Evolutionary conservation across 2,329 filamentous ascomycete species (phyloP).

Genomic region (Apiospora malaysiana): DNA sequence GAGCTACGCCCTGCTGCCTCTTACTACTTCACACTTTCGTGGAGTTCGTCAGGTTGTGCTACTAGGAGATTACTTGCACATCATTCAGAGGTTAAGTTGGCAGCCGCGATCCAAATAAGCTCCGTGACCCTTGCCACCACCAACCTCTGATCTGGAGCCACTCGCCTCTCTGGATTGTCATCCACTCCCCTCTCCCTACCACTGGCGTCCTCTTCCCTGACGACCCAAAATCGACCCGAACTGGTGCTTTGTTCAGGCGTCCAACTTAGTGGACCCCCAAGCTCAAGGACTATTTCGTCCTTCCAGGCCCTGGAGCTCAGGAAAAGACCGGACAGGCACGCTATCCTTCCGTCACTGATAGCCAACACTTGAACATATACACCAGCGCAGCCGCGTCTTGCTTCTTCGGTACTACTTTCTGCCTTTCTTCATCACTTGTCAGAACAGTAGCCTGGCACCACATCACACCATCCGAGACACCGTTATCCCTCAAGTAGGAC

Average conservation of each 20-base stretch:
- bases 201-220: conserved; percentile 24
- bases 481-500: conserved; percentile 39
- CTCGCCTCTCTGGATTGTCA: background rate
- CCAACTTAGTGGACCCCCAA: conserved; percentile 34
- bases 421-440: conserved; percentile 37
- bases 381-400: conserved; percentile 42
- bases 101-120: conserved; percentile 22
- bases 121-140: conserved; percentile 21
- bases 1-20: conserved; percentile 23
- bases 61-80: conserved; percentile 24
- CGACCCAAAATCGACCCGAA: conserved; percentile 5
- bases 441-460: conserved; percentile 34
- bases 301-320: conserved; percentile 32
- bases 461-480: conserved; percentile 33
- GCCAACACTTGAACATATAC: conserved; percentile 42
- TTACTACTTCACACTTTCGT: conserved; percentile 16
- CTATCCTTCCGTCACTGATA: conserved; percentile 39
- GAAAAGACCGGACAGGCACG: conserved; percentile 38
- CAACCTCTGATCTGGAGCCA: conserved; percentile 21
- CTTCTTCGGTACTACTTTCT: conserved; percentile 40
- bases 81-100: conserved; percentile 22
- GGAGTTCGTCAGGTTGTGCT: conserved; percentile 20
- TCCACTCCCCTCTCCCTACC: conserved; percentile 30
- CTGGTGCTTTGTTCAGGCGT: conserved; percentile 31
- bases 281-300: conserved; percentile 36